Base-by-base conservation (phyloP, 768 basidiomycete genomes). In the Lactarius akahatsu region DNA sequence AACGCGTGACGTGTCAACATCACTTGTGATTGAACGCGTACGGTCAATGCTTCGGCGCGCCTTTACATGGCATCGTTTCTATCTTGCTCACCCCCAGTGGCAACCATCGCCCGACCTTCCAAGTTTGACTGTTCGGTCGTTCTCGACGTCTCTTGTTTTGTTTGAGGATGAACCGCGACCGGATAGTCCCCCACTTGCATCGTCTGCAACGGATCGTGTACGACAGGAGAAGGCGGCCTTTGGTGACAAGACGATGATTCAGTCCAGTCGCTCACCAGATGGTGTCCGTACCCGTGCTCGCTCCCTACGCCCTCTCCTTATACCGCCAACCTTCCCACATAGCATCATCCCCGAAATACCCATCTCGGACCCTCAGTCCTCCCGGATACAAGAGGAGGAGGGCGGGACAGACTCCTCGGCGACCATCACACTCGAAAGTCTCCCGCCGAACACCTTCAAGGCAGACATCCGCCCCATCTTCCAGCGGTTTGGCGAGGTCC, bases 391-490 rank as follows among this genome's bases (percentile, higher is more conserved):
- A 41, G 26, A 43, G 11, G 57, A 26, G 11, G n/a, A 0, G 30
- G 4, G n/a, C 36, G 57, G 52, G n/a, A 34, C 38, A 16, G 34
- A 62, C 56, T 2, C 36, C 13, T 7, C 57, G 0, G 16, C 20
- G 40, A 32, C 32, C 41, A 23, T 67, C 41, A 10, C 26, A 20
- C 32, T 67, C 6, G 18, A 41, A 0, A 10, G 20, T 26, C 32
- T 67, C 0, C 62, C 41, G 2, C 50, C 40, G 10, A n/a, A 62
- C 20, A 62, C 65, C 16, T 0, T n/a, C 50, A 66, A 59, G n/a
- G 1, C 32, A n/a, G 65, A 66, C 40, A 54, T 66, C 56, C 61
- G 61, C 38, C 30, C 47, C 20, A 9, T 58, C 10, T 58, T 67
- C 8, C 57, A 63, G 18, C 66, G 18, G 4, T 63, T 59, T 10